Conservation (phyloP, 1,284 basidiomycete species). For the Apiotrichum montevideense region DNA sequence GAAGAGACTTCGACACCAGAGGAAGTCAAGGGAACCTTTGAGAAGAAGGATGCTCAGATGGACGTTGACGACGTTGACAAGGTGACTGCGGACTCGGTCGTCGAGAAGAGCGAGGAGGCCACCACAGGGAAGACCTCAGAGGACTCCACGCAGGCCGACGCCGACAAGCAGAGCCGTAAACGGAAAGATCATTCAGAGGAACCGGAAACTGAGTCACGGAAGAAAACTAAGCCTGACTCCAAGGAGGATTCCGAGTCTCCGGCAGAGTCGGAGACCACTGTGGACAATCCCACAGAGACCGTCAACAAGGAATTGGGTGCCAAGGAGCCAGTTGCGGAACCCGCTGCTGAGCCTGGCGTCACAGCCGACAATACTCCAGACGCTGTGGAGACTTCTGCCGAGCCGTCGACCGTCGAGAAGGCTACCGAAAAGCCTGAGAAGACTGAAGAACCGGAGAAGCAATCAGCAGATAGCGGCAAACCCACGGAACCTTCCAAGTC, state of each 20-base stretch:
- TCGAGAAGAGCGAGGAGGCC: neutral
- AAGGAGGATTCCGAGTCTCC: neutral
- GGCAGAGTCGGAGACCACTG: neutral
- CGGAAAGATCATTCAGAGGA: neutral
- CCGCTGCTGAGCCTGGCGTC: too few relatives aligned
- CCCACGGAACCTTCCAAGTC: too few relatives aligned
- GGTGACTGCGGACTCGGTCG: neutral
- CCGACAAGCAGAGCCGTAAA: neutral
- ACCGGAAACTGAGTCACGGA: neutral
- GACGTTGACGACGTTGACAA: neutral
- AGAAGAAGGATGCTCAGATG: neutral
- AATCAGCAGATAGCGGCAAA: too few relatives aligned
- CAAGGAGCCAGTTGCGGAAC: too few relatives aligned
- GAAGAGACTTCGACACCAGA: neutral
- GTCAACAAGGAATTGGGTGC: neutral
- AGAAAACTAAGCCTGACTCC: slow-evolving; percentile 1
- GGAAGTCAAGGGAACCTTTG: neutral
- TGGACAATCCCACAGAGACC: too few relatives aligned
- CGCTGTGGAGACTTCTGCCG: too few relatives aligned
- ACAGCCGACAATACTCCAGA: too few relatives aligned
- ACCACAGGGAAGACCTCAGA: neutral
- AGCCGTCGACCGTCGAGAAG: too few relatives aligned
- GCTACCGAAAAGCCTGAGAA: neutral
- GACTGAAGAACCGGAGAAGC: too few relatives aligned
- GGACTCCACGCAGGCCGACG: too few relatives aligned